Evolutionary conservation across 2,329 filamentous ascomycete genomes (phyloP).

Genomic region (Cladosporium sp.): DNA sequence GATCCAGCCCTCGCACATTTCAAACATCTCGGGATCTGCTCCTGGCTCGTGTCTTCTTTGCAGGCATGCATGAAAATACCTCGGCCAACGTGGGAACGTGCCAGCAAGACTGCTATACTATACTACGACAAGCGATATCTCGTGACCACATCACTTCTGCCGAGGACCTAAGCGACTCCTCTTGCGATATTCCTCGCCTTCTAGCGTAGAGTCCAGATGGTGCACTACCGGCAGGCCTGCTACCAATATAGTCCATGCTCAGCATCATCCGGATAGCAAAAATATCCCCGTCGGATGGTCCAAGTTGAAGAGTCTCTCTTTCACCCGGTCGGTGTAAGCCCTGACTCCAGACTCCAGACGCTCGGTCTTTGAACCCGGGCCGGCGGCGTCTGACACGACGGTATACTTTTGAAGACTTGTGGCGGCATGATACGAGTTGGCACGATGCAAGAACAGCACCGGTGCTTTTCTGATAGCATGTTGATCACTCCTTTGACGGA

Average conservation of each 20-base stretch:
- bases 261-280: neutral
- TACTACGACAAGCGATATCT: neutral
- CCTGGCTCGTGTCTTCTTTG: neutral
- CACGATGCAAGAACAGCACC: too few species aligned
- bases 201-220: neutral
- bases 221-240: neutral
- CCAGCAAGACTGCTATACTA: neutral
- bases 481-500: too few species aligned
- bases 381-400: too few species aligned
- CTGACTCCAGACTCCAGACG: too few species aligned
- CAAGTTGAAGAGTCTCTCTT: too few species aligned
- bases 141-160: neutral
- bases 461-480: too few species aligned
- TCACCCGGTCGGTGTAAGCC: too few species aligned
- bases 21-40: neutral
- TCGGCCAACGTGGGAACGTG: neutral
- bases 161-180: neutral
- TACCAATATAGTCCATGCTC: neutral
- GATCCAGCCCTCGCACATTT: neutral
- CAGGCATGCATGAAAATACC: neutral
- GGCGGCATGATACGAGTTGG: too few species aligned
- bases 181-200: neutral
- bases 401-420: too few species aligned
- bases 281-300: neutral
- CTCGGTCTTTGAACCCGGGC: too few species aligned